phyloP scores from a whole-genome alignment of 1,284 basidiomycete species.

The Microbotryomycetes sp. region DNA sequence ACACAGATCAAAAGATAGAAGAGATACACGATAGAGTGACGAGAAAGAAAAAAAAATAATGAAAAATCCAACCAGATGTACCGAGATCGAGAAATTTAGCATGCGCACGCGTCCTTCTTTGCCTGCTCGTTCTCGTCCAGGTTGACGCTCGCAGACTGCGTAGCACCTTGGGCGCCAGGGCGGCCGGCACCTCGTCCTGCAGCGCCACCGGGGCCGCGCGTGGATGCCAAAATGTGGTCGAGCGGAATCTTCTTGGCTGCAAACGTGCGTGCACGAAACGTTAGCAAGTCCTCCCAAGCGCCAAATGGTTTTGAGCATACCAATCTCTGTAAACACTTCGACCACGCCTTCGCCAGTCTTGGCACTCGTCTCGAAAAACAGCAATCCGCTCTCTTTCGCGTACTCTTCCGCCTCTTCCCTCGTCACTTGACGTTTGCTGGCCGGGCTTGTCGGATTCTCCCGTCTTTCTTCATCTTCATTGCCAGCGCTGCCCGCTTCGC shows the following conservation, averaged over 20 bases:
- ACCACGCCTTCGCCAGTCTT: slow-evolving; percentile 96
- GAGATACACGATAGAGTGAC: neutral
- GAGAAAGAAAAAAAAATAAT: slow-evolving; percentile 1
- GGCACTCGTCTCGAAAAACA: slow-evolving; percentile 97
- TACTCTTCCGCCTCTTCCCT: slow-evolving; percentile 93
- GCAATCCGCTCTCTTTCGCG: slow-evolving; percentile 79
- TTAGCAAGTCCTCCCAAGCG: slow-evolving; percentile 19
- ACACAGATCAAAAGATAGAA: too few species aligned
- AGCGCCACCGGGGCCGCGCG: slow-evolving; percentile 25
- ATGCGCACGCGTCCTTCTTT: slow-evolving; percentile 67
- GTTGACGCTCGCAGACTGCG: neutral
- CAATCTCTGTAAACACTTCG: slow-evolving; percentile 97
- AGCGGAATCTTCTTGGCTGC: slow-evolving; percentile 92
- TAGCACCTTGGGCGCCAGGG: neutral
- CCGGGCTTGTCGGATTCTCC: slow-evolving; percentile 46
- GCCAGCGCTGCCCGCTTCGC: neutral
- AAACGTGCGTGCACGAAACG: slow-evolving; percentile 22
- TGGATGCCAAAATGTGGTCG: slow-evolving; percentile 69
- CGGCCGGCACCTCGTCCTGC: slow-evolving; percentile 7
- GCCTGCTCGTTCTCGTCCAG: slow-evolving; percentile 50
- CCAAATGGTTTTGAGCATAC: slow-evolving; percentile 44
- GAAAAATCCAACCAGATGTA: slow-evolving; percentile 8
- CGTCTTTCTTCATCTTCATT: slow-evolving; percentile 33
- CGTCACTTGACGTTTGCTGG: slow-evolving; percentile 71
- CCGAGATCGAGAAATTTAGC: slow-evolving; percentile 39